phyloP scores from a whole-genome alignment of 2,329 filamentous ascomycete genomes.

The Paraphoma sp. region DNA sequence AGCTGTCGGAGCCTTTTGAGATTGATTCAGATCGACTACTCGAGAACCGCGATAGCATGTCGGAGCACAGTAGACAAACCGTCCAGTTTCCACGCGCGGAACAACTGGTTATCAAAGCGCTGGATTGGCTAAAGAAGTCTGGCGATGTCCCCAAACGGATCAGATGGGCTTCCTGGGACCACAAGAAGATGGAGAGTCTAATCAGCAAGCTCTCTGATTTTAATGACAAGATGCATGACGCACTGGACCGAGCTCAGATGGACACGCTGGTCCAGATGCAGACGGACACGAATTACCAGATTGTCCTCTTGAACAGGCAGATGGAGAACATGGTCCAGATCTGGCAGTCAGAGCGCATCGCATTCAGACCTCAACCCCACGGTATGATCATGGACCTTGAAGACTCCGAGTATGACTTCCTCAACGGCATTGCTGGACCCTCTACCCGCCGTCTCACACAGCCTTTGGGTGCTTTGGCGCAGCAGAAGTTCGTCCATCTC shows the following conservation, averaged over 20 bases:
- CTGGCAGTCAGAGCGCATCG: slow-evolving; percentile 29
- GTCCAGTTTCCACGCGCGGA: slow-evolving; percentile 41
- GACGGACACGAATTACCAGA: slow-evolving; percentile 44
- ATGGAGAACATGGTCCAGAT: slow-evolving; percentile 46
- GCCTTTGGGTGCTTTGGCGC: slow-evolving; percentile 39
- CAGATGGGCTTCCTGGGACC: slow-evolving; percentile 42
- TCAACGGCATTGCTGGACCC: slow-evolving; percentile 1
- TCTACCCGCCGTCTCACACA: slow-evolving; percentile 17
- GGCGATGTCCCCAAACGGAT: slow-evolving; percentile 32
- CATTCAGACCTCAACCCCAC: slow-evolving; percentile 14
- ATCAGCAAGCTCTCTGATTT: slow-evolving; percentile 40
- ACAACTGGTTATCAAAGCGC: slow-evolving; percentile 35
- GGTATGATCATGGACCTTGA: slow-evolving; percentile 23
- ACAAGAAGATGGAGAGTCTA: slow-evolving; percentile 39
- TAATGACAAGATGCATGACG: slow-evolving; percentile 47
- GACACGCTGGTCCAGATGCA: slow-evolving; percentile 38
- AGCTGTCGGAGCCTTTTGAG: slow-evolving; percentile 25
- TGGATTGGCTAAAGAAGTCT: slow-evolving; percentile 35
- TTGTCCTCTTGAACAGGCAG: slow-evolving; percentile 45
- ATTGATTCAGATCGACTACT: slow-evolving; percentile 16
- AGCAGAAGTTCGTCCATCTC: slow-evolving; percentile 45
- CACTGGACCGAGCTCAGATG: slow-evolving; percentile 40
- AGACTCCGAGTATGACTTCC: slow-evolving; percentile 26
- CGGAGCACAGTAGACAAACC: slow-evolving; percentile 24
- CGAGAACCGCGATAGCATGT: slow-evolving; percentile 11